These are phyloP conservation scores for Aciculosporium take DNA, from an alignment of 2,329 filamentous ascomycete genomes.

Conservation along the genomic window DNA sequence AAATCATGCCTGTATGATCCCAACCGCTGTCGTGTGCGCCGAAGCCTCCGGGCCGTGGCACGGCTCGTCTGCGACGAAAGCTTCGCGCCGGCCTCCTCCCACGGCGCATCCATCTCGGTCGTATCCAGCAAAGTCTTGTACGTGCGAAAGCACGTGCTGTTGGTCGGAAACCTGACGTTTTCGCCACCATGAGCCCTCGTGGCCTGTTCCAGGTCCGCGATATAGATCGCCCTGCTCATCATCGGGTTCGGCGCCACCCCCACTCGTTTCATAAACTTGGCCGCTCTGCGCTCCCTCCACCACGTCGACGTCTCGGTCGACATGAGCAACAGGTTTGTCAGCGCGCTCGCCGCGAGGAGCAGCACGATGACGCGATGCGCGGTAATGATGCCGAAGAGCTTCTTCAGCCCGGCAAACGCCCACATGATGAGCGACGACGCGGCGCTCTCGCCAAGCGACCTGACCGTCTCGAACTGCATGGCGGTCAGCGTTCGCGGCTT, in stretches of 20 bases:
- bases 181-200: slow-evolving; percentile 21
- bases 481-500: slow-evolving; percentile 48
- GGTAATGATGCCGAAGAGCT: slow-evolving; percentile 51
- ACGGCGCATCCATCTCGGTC: slow-evolving; percentile 42
- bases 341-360: slow-evolving; percentile 51
- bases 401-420: slow-evolving; percentile 51
- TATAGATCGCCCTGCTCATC: slow-evolving; percentile 76
- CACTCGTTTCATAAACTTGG: slow-evolving; percentile 65
- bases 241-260: slow-evolving; percentile 65
- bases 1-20: slow-evolving; percentile 80
- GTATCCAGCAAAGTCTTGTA: slow-evolving; percentile 45
- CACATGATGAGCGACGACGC: slow-evolving; percentile 66
- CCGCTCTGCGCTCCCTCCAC: slow-evolving; percentile 74
- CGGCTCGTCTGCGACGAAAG: slow-evolving; percentile 35
- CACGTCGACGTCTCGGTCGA: slow-evolving; percentile 60
- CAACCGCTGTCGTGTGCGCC: slow-evolving; percentile 68
- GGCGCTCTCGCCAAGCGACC: slow-evolving; percentile 62
- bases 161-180: slow-evolving; percentile 22
- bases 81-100: slow-evolving; percentile 34
- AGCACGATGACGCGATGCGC: slow-evolving; percentile 62
- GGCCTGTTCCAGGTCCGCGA: slow-evolving; percentile 63
- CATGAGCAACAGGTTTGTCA: slow-evolving; percentile 62
- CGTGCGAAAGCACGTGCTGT: slow-evolving; percentile 46
- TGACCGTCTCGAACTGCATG: slow-evolving; percentile 56
- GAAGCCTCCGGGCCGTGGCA: slow-evolving; percentile 49